phyloP scores from a whole-genome alignment of 176 grass and related monocot species.

The Oropetium thomaeum region DNA sequence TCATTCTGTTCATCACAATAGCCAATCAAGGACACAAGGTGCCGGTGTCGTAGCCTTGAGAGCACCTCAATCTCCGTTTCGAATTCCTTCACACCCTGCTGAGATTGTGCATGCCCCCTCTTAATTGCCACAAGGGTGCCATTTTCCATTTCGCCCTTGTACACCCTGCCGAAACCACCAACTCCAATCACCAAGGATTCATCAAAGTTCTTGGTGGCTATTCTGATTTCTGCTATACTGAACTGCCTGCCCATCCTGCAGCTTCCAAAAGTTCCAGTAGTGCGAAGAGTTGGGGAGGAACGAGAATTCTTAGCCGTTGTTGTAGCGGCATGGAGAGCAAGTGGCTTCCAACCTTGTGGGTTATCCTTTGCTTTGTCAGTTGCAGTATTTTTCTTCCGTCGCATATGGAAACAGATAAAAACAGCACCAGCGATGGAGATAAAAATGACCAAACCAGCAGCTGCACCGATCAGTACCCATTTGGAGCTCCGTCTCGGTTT shows the following conservation, averaged over 20 bases:
- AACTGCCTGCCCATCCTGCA: constrained; percentile 53
- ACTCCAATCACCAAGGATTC: constrained; percentile 79
- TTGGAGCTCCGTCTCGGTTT: constrained; percentile 48
- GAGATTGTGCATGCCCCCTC: constrained; percentile 63
- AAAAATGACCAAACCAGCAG: constrained; percentile 48
- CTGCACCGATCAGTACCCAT: constrained; percentile 52
- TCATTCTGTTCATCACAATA: constrained; percentile 87
- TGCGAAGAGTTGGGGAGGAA: constrained; percentile 19
- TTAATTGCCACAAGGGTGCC: constrained; percentile 70
- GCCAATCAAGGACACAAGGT: constrained; percentile 86
- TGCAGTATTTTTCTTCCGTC: constrained; percentile 33
- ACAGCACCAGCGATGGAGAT: constrained; percentile 34
- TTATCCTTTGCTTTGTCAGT: constrained; percentile 32
- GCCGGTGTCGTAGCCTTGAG: constrained; percentile 87
- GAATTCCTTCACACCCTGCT: constrained; percentile 84
- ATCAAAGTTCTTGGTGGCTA: constrained; percentile 79
- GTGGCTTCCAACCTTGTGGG: constrained; percentile 47
- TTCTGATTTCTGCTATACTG: constrained; percentile 62
- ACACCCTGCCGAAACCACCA: constrained; percentile 95
- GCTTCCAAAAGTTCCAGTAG: constrained; percentile 37
- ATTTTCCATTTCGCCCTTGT: constrained; percentile 62
- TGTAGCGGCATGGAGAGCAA: constrained; percentile 56
- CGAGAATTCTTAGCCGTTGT: constrained; percentile 40
- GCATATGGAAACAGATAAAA: constrained; percentile 33
- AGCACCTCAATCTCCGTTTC: constrained; percentile 96